phyloP scores from a whole-genome alignment of 2,329 filamentous ascomycete species.

The Phialophora verrucosa region DNA sequence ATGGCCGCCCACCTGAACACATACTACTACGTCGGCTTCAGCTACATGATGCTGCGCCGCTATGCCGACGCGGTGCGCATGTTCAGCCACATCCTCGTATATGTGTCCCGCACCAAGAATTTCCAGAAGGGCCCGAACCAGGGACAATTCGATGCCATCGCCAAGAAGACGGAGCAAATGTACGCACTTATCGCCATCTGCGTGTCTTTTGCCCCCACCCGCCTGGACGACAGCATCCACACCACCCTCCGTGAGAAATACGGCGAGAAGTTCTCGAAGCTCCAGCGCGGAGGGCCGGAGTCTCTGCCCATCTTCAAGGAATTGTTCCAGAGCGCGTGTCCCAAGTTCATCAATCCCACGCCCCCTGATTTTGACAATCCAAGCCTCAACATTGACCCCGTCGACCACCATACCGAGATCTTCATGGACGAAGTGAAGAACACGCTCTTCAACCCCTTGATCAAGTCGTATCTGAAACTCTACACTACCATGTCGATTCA shows the following conservation, averaged over 20 bases:
- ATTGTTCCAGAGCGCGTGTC: slow-evolving; percentile 96
- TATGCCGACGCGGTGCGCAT: slow-evolving; percentile 99
- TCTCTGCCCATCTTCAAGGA: slow-evolving; percentile 97
- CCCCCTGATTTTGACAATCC: slow-evolving; percentile 98
- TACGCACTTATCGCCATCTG: slow-evolving; percentile 98
- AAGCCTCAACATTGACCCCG: slow-evolving; percentile 90
- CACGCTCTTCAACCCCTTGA: slow-evolving; percentile 93
- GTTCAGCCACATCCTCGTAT: slow-evolving; percentile 99
- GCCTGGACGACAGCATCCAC: slow-evolving; percentile 98
- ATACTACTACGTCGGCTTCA: slow-evolving; percentile 99
- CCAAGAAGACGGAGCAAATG: slow-evolving; percentile 99
- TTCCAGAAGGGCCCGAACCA: slow-evolving; percentile 90
- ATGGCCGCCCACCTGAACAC: slow-evolving; percentile 99
- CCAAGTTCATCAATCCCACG: slow-evolving; percentile 98
- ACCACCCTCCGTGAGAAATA: slow-evolving; percentile 98
- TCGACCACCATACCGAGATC: slow-evolving; percentile 94
- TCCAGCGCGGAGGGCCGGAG: slow-evolving; percentile 95
- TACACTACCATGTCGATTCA: slow-evolving; percentile 99
- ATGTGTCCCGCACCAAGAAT: slow-evolving; percentile 98
- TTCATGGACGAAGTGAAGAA: slow-evolving; percentile 99
- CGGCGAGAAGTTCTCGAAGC: slow-evolving; percentile 93
- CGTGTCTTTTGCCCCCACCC: slow-evolving; percentile 95
- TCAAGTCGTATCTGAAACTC: slow-evolving; percentile 97
- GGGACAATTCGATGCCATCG: slow-evolving; percentile 88
- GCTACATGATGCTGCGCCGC: slow-evolving; percentile 99